phyloP scores from a whole-genome alignment of 345 rosid species.

The Citrus sinensis region DVS_A1.0 CM039162.1:9724501-9725000 shows the following conservation, averaged over 20 bases:
- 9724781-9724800: not conserved
- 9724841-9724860: not conserved
- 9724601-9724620: too few relatives aligned
- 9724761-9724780: not conserved
- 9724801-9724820: not conserved
- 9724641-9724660: too few relatives aligned
- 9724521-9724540: too few relatives aligned
- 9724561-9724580: too few relatives aligned
- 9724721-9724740: not conserved
- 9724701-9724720: not conserved
- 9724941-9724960: conserved; percentile 1
- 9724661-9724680: too few relatives aligned
- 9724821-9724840: not conserved
- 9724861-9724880: not conserved
- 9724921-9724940: conserved; percentile 14
- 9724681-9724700: not conserved
- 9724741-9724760: not conserved
- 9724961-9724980: not conserved
- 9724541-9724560: too few relatives aligned
- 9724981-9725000: not conserved
- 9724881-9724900: not conserved
- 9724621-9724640: too few relatives aligned
- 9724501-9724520: too few relatives aligned
- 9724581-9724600: too few relatives aligned
- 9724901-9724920: not conserved